A percentile compares a stretch with the other conserved stretches of the same genome.
These are phyloP conservation scores for Rhizopogon sp. DNA, from an alignment of 768 basidiomycete species.

Conservation along the genomic window DNA sequence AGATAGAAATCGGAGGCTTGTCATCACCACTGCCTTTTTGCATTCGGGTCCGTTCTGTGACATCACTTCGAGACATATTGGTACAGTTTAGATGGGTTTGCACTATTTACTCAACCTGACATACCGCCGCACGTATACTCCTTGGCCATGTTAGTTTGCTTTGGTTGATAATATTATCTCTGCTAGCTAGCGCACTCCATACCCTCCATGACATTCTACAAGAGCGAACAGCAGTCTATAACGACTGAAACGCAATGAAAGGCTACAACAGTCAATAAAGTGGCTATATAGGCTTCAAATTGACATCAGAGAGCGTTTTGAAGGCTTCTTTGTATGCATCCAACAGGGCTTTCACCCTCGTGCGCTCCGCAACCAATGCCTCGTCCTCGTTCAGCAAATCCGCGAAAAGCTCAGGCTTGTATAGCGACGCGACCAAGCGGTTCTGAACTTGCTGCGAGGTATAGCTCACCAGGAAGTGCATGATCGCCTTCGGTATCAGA, in stretches of 20 bases:
- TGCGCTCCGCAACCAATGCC: slow-evolving; percentile 86
- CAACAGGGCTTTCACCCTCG: slow-evolving; percentile 88
- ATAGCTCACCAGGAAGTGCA: slow-evolving; percentile 96
- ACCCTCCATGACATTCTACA: neutral
- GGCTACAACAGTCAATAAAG: neutral
- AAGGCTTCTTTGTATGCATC: slow-evolving; percentile 97
- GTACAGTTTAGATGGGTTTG: slow-evolving; percentile 19
- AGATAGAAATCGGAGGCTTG: neutral
- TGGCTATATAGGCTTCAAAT: slow-evolving; percentile 54
- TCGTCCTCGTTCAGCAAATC: slow-evolving; percentile 96
- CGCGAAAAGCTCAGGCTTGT: slow-evolving; percentile 90
- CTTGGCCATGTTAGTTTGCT: neutral
- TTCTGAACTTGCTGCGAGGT: slow-evolving; percentile 98
- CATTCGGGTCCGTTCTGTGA: slow-evolving; percentile 13
- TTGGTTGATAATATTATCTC: neutral
- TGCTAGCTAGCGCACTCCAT: neutral
- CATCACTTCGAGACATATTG: slow-evolving; percentile 13
- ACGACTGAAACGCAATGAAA: neutral
- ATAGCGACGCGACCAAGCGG: slow-evolving; percentile 87
- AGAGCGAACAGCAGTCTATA: neutral
- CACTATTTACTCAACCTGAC: slow-evolving; percentile 8
- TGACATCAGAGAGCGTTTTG: slow-evolving; percentile 80
- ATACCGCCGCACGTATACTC: neutral
- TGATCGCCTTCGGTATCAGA: slow-evolving; percentile 94
- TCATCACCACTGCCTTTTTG: neutral